These are phyloP conservation scores for Diaporthe eres DNA, from an alignment of 2,329 filamentous ascomycete species.

Conservation along the genomic window DNA sequence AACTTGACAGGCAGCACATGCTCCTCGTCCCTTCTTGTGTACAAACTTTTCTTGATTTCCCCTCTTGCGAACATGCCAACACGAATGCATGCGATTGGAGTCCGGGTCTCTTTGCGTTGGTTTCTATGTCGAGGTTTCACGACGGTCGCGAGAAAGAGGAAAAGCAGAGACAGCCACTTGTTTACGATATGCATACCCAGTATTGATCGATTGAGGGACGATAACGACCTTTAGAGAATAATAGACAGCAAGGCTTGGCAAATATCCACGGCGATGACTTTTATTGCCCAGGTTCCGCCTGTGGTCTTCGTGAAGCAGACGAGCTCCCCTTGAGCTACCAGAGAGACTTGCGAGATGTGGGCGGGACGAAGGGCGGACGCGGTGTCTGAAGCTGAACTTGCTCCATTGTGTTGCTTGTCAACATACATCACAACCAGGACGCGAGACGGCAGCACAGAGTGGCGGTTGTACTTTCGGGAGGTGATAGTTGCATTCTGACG, in stretches of 20 bases:
- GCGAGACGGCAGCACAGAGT: background rate
- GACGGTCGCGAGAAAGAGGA: conserved; percentile 14
- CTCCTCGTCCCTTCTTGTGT: conserved; percentile 10
- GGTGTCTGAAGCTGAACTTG: background rate
- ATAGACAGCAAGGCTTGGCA: conserved; percentile 33
- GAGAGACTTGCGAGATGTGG: background rate
- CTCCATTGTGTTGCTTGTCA: background rate
- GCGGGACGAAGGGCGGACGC: background rate
- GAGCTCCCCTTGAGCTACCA: background rate
- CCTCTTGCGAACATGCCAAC: conserved; percentile 24
- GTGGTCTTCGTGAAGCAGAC: background rate
- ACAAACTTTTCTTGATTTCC: conserved; percentile 12
- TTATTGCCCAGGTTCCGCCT: background rate
- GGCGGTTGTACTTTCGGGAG: no score
- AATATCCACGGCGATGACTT: background rate
- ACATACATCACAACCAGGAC: background rate
- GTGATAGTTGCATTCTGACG: background rate
- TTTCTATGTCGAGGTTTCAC: background rate
- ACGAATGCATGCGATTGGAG: conserved; percentile 37
- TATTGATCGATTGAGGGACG: conserved; percentile 27
- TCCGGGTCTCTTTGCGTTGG: conserved; percentile 20
- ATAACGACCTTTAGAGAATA: conserved; percentile 37
- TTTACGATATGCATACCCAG: conserved; percentile 27
- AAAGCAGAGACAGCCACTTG: conserved; percentile 25
- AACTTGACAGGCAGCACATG: conserved; percentile 21